These are phyloP conservation scores for Conoideocrella luteorostrata DNA, from an alignment of 2,329 filamentous ascomycete genomes.

Conservation along the genomic window DNA sequence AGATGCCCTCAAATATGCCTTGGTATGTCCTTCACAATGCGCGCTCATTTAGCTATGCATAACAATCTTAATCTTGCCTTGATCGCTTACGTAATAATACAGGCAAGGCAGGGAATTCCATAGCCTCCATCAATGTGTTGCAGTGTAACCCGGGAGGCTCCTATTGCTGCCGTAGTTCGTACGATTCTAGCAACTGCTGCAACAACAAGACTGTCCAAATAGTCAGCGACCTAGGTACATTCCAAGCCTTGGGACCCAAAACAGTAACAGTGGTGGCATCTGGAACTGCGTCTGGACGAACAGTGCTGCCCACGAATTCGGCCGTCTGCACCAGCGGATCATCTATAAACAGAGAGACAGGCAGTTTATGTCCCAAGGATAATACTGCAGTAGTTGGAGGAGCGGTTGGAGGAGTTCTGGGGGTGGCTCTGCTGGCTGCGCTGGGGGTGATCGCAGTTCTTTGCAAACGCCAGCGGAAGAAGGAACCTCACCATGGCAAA, in stretches of 20 bases:
- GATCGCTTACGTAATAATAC: conserved; percentile 2
- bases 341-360: background rate
- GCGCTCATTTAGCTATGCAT: no score
- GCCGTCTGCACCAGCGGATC: no score
- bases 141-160: conserved; percentile 11
- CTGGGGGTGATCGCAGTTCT: conserved; percentile 13
- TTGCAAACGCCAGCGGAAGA: background rate
- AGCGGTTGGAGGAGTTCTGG: conserved; percentile 15
- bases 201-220: conserved; percentile 6
- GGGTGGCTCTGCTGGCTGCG: conserved; percentile 15
- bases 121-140: conserved; percentile 11
- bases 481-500: background rate
- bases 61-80: no score
- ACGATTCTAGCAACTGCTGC: conserved; percentile 13
- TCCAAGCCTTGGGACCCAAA: background rate
- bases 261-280: background rate
- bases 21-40: no score
- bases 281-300: background rate
- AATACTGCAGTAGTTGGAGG: conserved; percentile 16
- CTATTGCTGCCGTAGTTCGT: conserved; percentile 14
- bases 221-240: conserved; percentile 5
- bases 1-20: background rate
- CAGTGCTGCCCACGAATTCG: no score
- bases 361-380: conserved; percentile 13
- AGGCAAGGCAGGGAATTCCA: conserved; percentile 6